Percentiles rank a stretch among this genome's conserved stretches.
phyloP scores from a whole-genome alignment of 2,329 filamentous ascomycete species.

The Sarocladiaceae sp. region DNA sequence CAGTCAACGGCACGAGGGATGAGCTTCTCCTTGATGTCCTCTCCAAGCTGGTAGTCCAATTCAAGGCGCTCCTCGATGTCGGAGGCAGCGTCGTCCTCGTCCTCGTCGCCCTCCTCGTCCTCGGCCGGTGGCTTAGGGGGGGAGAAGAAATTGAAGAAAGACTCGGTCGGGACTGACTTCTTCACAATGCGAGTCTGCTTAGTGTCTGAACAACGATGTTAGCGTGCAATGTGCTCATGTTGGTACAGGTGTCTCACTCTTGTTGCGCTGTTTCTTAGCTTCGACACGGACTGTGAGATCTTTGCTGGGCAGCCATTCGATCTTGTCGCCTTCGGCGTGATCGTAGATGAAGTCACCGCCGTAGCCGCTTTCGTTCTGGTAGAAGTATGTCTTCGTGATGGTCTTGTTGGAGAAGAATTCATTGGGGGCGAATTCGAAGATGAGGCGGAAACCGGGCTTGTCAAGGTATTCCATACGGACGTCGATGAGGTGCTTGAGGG shows the following conservation, averaged over 20 bases:
- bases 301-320: slow-evolving; percentile 90
- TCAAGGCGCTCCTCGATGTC: slow-evolving; percentile 98
- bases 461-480: slow-evolving; percentile 99
- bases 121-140: slow-evolving; percentile 80
- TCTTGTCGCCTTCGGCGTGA: slow-evolving; percentile 95
- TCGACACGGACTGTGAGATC: slow-evolving; percentile 92
- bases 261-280: slow-evolving; percentile 99
- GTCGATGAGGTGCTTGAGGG: slow-evolving; percentile 82
- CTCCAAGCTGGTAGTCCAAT: slow-evolving; percentile 96
- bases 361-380: slow-evolving; percentile 97
- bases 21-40: slow-evolving; percentile 99
- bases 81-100: slow-evolving; percentile 64
- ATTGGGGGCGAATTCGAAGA: slow-evolving; percentile 95
- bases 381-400: slow-evolving; percentile 97
- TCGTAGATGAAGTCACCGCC: slow-evolving; percentile 99
- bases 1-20: slow-evolving; percentile 98
- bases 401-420: slow-evolving; percentile 97
- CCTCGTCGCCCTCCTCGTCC: slow-evolving; percentile 52
- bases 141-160: slow-evolving; percentile 99
- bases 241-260: slow-evolving; percentile 59
- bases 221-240: neutral
- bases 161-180: slow-evolving; percentile 97
- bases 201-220: slow-evolving; percentile 61
- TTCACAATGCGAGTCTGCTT: slow-evolving; percentile 99
- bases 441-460: slow-evolving; percentile 93